Evolutionary conservation across 1,139 yeast genomes (phyloP), one percentile per base, ranked within the genome.

Genomic region (Zygoascus hellenicus): DNA sequence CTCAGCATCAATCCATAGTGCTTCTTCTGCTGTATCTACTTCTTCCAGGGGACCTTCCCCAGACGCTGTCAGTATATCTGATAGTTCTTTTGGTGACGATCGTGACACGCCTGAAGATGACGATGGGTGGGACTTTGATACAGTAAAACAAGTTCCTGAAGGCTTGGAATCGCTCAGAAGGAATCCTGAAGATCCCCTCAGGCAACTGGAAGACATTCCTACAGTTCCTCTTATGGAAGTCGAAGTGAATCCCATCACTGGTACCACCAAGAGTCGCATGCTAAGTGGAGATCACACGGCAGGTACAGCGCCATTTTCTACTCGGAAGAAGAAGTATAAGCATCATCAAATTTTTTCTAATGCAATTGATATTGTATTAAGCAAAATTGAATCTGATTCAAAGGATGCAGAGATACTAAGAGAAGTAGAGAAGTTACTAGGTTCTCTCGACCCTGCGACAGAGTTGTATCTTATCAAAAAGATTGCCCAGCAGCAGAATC

Each of bases 51-150:
- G 39, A 9, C 9, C 14, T 15, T 36, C 39, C n/a, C 39, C 39
- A 3, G 42, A 29, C 11, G 34, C 34, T 5, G 42, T 17, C 17
- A 28, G 34, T 28, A 30, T 36, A 7, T 29, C 46, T 15, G 37
- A 35, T 22, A 19, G 19, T n/a, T 28, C 41, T 10, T 43, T 43
- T 14, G 37, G 37, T 14, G 46, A 36, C 17, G 37, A 36, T 10
- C 35, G 41, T 5, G 31, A 36, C 11, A 31, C 11, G 26, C 26
- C 28, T 5, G 34, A 26, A 16, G 63, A 60, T 9, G 67, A 62
- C 29, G 67, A 59, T 13, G 67, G 58, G 26, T 68, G 72, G 72
- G 70, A 68, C 46, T 68, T 68, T 54, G 72, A 63, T 38, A 68
- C 72, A 2, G 55, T 67, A 33, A 65, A 59, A 48, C 65, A 22